Base-by-base conservation (phyloP, 352 stramenopile genomes). In the Globisporangium radiosum region DNA sequence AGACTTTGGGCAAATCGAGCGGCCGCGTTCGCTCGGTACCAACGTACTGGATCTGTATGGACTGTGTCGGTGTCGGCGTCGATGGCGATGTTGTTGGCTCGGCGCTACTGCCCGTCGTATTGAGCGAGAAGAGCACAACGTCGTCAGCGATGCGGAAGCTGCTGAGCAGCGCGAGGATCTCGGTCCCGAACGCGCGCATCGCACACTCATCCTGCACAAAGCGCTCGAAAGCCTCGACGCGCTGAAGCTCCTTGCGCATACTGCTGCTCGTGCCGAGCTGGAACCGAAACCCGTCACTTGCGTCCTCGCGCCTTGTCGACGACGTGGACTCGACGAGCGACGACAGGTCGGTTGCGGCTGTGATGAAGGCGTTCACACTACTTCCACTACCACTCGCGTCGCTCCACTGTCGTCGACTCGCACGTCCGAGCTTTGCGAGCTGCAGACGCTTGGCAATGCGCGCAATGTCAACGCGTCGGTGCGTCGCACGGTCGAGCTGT, bases 201-300 rank as follows among this genome's bases (percentile, higher is more conserved):
- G 73, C 62, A 61, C 84, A 93, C 7, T 88, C 73, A 7, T 73
- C 55, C 49, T 76, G 78, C 17, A 93, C 48, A 61, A 92, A 92
- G 7, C 53, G 58, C 1, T 70, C 67, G 54, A 90, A 93, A 11
- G 55, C 68, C 11, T 66, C 59, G 11, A 68, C 43, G 42, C 73
- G 81, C 37, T 64, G 64, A 4, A 70, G 64, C 25, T 72, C 59
- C 42, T 80, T 85, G 39, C 79, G 68, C 11, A 59, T 63, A 15
- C 19, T 52, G 40, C 57, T 57, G 8, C 58, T 59, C 7, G 52
- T 2, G 7, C 44, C n/a, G 4, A 62, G 45, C 15, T 65, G 56
- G 48, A 78, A 57, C 4, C 70, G 62, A 17, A 78, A 60, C 11
- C 66, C 71, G 54, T 79, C 73, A 17, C 63, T 47, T 33, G 64